Evolutionary conservation across 2,329 filamentous ascomycete species (phyloP).

Genomic region (Diaporthe amygdali): DNA sequence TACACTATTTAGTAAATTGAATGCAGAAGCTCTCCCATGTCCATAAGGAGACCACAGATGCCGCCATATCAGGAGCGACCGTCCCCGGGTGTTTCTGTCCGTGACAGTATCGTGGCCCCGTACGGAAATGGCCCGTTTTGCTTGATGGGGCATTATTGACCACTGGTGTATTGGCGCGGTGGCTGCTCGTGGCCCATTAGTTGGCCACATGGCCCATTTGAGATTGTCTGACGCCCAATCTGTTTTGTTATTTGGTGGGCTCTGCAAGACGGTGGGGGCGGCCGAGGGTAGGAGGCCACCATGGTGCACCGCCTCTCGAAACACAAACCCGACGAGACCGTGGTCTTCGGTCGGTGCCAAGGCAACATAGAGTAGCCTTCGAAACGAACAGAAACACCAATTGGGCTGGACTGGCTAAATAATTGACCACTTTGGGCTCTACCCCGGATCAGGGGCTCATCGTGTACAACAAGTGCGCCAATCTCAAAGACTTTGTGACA

Average conservation of each 20-base stretch:
- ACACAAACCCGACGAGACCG: conserved; percentile 1
- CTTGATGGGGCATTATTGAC: background rate
- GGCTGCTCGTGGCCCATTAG: background rate
- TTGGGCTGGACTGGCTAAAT: background rate
- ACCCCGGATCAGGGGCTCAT: background rate
- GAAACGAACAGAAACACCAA: background rate
- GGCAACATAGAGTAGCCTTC: background rate
- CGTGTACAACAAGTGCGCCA: background rate
- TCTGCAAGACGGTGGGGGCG: background rate
- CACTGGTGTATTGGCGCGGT: background rate
- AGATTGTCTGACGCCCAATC: background rate
- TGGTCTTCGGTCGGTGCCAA: background rate
- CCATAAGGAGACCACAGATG: background rate
- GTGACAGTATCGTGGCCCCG: conserved; percentile 3
- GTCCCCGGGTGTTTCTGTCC: background rate
- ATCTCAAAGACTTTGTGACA: too few species aligned
- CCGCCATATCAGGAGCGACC: background rate
- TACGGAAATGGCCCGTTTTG: background rate
- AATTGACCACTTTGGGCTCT: background rate
- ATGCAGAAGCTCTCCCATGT: background rate
- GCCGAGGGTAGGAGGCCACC: background rate
- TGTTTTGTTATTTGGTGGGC: background rate
- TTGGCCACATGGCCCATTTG: background rate
- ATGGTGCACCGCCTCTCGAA: background rate
- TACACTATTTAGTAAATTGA: background rate